Evolutionary conservation across 148 eudicot genomes (phyloP).

Genomic region (Silene uniflora): DNA sequence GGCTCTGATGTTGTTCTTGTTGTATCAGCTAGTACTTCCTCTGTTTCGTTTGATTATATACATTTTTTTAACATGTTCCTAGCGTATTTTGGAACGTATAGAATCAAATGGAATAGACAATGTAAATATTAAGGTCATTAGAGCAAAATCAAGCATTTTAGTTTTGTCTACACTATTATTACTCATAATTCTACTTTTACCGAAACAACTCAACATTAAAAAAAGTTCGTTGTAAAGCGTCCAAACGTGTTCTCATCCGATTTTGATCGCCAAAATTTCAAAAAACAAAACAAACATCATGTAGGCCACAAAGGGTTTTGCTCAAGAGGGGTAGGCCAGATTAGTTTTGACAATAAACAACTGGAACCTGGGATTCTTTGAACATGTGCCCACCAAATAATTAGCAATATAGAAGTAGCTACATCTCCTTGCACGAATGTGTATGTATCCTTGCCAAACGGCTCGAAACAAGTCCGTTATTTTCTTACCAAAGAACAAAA

Average conservation of each 20-base stretch:
- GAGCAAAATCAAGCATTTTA: too few relatives aligned
- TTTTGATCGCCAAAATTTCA: not conserved
- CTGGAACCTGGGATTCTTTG: slow-evolving; percentile 25
- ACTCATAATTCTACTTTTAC: too few relatives aligned
- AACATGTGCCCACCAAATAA: slow-evolving; percentile 17
- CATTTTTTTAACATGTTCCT: too few relatives aligned
- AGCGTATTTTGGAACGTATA: too few relatives aligned
- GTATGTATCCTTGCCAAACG: not conserved
- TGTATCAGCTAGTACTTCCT: too few relatives aligned
- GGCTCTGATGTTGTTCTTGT: too few relatives aligned
- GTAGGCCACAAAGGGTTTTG: slow-evolving; percentile 20
- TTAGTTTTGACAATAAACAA: slow-evolving; percentile 6
- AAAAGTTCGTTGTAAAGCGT: not conserved
- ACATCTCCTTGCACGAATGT: slow-evolving; percentile 9
- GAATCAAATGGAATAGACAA: too few relatives aligned
- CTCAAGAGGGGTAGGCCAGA: slow-evolving; percentile 5
- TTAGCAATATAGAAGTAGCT: not conserved
- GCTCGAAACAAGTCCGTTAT: not conserved
- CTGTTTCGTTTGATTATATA: too few relatives aligned
- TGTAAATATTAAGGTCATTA: too few relatives aligned
- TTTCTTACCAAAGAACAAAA: not conserved
- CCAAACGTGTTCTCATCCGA: not conserved
- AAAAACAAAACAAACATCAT: not conserved
- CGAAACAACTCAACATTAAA: not conserved
- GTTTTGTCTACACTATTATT: too few relatives aligned